These are phyloP conservation scores for Solanum etuberosum DNA, from an alignment of 257 asterid genomes.

Conservation along the genomic window DNA sequence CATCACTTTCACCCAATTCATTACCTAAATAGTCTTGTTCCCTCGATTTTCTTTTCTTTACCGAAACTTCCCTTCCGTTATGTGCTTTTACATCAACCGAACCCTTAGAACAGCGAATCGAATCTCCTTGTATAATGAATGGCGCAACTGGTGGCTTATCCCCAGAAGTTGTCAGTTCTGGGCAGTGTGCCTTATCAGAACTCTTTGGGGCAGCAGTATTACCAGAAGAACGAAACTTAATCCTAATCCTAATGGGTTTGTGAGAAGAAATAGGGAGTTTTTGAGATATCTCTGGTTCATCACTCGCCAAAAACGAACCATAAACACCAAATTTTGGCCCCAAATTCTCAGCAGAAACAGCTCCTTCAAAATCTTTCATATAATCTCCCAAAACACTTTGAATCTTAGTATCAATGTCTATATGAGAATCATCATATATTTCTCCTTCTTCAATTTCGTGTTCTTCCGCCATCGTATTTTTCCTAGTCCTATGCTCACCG, in stretches of 20 bases:
- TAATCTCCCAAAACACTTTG: slow-evolving; percentile 73
- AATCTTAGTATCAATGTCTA: slow-evolving; percentile 43
- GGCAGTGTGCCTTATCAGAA: neutral
- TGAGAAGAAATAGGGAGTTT: too few species aligned
- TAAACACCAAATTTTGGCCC: neutral
- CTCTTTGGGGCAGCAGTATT: neutral
- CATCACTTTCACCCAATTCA: too few species aligned
- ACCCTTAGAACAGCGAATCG: slow-evolving; percentile 58
- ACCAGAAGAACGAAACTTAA: too few species aligned
- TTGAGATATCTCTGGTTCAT: too few species aligned
- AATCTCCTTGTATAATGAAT: slow-evolving; percentile 35
- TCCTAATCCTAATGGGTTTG: too few species aligned
- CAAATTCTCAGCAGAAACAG: slow-evolving; percentile 46
- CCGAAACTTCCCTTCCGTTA: too few species aligned
- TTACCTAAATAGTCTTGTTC: too few species aligned
- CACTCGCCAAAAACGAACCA: neutral
- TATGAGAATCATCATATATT: too few species aligned
- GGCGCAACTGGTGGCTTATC: slow-evolving; percentile 28
- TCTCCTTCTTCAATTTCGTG: neutral
- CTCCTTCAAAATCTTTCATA: slow-evolving; percentile 86
- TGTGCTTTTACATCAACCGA: too few species aligned
- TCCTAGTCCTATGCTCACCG: too few species aligned
- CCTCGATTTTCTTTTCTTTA: too few species aligned
- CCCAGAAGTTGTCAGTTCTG: slow-evolving; percentile 9
- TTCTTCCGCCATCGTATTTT: neutral